Evolutionary conservation across 768 basidiomycete genomes (phyloP).

Genomic region (Boletus rubescentipes): DNA sequence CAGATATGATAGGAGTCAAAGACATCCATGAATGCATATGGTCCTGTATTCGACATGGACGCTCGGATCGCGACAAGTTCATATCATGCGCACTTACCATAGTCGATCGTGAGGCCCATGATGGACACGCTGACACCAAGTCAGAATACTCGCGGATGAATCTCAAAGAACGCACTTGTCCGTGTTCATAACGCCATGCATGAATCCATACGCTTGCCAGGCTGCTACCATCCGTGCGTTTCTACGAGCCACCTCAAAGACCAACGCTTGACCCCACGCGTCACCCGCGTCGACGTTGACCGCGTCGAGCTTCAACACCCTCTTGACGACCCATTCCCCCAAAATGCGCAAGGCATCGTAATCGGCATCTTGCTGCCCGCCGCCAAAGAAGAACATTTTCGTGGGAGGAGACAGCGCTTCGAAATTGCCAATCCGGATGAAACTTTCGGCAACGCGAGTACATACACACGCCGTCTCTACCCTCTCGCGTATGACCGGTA

Average conservation of each 20-base stretch:
- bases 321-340: slow-evolving; percentile 68
- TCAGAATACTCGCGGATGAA: slow-evolving; percentile 3
- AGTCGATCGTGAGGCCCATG: slow-evolving; percentile 75
- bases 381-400: slow-evolving; percentile 64
- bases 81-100: slow-evolving; percentile 40
- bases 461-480: slow-evolving; percentile 70
- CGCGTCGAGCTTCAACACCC: slow-evolving; percentile 51
- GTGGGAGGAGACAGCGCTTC: slow-evolving; percentile 78
- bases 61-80: background rate
- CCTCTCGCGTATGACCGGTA: slow-evolving; percentile 76
- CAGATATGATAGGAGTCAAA: slow-evolving; percentile 85
- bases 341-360: slow-evolving; percentile 73
- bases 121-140: slow-evolving; percentile 58
- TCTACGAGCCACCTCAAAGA: slow-evolving; percentile 75
- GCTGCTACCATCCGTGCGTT: slow-evolving; percentile 92
- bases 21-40: slow-evolving; percentile 94
- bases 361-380: slow-evolving; percentile 73
- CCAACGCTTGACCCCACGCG: slow-evolving; percentile 69
- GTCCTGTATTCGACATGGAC: slow-evolving; percentile 47
- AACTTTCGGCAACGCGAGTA: slow-evolving; percentile 84
- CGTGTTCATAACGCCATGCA: slow-evolving; percentile 97
- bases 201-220: slow-evolving; percentile 94
- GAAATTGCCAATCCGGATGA: slow-evolving; percentile 89
- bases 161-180: slow-evolving; percentile 66
- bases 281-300: slow-evolving; percentile 44